These are phyloP conservation scores for Hylodesmum podocarpum DNA, from an alignment of 306 rosid species.

Conservation along the genomic window DNA sequence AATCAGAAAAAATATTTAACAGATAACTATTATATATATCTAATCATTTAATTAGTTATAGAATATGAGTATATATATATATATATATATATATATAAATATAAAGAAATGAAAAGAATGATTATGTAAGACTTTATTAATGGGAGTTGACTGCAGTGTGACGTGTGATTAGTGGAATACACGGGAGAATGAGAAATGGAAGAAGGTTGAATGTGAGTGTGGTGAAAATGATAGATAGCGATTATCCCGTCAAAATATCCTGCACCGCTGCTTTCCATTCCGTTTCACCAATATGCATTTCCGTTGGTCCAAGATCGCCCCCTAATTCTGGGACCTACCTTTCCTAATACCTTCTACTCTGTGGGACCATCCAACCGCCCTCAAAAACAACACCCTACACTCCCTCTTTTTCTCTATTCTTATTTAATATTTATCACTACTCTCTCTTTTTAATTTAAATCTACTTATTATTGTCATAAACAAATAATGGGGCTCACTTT, in stretches of 20 bases:
- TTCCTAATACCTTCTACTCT: background rate
- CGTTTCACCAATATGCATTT: conserved; percentile 1
- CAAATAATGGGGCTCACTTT: background rate
- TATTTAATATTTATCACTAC: too few relatives aligned
- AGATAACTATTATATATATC: too few relatives aligned
- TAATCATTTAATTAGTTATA: too few relatives aligned
- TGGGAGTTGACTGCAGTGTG: conserved; percentile 21
- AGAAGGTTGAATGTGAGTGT: background rate
- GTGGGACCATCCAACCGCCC: background rate
- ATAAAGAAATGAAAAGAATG: too few relatives aligned
- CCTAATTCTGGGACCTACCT: conserved; percentile 10
- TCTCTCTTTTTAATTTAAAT: too few relatives aligned
- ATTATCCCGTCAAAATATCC: conserved; percentile 24
- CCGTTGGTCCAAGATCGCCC: conserved; percentile 27
- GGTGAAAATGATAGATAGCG: background rate
- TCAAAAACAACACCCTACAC: background rate
- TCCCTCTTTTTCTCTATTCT: too few relatives aligned
- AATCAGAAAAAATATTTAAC: too few relatives aligned
- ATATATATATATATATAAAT: too few relatives aligned
- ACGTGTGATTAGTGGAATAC: conserved; percentile 16
- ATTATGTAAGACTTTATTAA: too few relatives aligned
- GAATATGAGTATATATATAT: too few relatives aligned
- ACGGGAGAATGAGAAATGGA: background rate
- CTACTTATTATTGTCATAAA: too few relatives aligned
- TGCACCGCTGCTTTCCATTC: conserved; percentile 31